These are phyloP conservation scores for Coemansia sp. DNA, from an alignment of 192 early-diverging fungal species.

Conservation along the genomic window DNA sequence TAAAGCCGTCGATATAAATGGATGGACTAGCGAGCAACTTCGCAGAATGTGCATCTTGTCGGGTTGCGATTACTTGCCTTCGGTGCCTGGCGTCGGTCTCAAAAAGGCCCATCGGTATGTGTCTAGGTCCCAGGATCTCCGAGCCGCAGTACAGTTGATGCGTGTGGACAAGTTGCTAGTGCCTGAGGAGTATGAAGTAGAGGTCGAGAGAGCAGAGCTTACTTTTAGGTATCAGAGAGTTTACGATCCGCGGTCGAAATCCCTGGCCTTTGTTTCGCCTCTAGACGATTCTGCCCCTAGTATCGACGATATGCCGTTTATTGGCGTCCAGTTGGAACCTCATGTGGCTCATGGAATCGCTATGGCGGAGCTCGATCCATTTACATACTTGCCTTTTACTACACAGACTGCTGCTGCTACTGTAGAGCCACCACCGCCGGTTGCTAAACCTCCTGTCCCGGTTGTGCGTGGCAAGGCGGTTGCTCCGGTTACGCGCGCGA, in stretches of 20 bases:
- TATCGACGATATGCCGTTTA: slow-evolving; percentile 56
- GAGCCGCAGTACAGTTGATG: slow-evolving; percentile 54
- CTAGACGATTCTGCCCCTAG: slow-evolving; percentile 47
- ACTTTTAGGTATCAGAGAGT: slow-evolving; percentile 93
- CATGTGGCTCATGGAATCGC: slow-evolving; percentile 63
- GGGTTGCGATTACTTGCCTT: slow-evolving; percentile 96
- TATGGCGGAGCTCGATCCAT: slow-evolving; percentile 64
- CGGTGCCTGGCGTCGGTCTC: slow-evolving; percentile 83
- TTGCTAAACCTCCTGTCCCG: not conserved
- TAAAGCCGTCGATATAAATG: slow-evolving; percentile 55
- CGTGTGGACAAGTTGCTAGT: slow-evolving; percentile 56
- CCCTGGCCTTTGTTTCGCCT: slow-evolving; percentile 63
- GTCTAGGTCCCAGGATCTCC: slow-evolving; percentile 66
- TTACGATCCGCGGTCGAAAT: slow-evolving; percentile 66
- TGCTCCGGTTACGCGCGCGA: slow-evolving; percentile 10
- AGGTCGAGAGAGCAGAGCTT: slow-evolving; percentile 75
- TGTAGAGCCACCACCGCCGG: not conserved
- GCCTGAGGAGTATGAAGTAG: slow-evolving; percentile 67
- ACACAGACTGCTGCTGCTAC: too few relatives aligned
- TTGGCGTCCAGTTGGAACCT: slow-evolving; percentile 61
- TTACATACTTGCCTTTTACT: slow-evolving; percentile 59
- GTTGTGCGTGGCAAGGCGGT: not conserved
- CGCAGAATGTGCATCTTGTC: slow-evolving; percentile 94
- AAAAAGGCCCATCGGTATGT: slow-evolving; percentile 70
- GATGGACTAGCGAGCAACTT: slow-evolving; percentile 67